phyloP scores from a whole-genome alignment of 345 rosid genomes.

The Excoecaria agallocha region DNA sequence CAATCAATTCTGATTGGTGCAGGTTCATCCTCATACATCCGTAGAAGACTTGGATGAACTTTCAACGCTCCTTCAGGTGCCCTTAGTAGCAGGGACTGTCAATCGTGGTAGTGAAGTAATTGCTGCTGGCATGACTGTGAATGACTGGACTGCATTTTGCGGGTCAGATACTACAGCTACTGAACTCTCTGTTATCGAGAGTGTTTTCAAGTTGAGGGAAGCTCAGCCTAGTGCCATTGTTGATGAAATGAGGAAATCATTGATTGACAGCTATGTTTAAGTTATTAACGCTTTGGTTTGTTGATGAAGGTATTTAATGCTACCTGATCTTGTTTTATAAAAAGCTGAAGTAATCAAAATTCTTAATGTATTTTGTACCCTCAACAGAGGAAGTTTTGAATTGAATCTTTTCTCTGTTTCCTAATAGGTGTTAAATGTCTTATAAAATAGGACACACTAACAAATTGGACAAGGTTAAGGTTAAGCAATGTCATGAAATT shows the following conservation, averaged over 20 bases:
- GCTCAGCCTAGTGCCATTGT: constrained; percentile 80
- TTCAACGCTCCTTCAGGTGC: constrained; percentile 81
- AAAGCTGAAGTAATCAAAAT: background rate
- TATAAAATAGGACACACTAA: too few relatives aligned
- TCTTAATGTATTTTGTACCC: background rate
- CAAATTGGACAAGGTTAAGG: too few relatives aligned
- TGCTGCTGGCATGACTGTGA: constrained; percentile 77
- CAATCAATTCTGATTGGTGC: constrained; percentile 7
- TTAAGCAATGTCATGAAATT: too few relatives aligned
- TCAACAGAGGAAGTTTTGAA: background rate
- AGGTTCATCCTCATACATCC: constrained; percentile 96
- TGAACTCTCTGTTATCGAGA: constrained; percentile 82
- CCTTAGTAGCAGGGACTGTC: constrained; percentile 62
- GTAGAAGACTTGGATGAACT: constrained; percentile 93
- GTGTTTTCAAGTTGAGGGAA: constrained; percentile 88
- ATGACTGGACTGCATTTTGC: constrained; percentile 87
- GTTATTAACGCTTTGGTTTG: background rate
- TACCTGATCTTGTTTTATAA: background rate
- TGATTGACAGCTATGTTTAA: constrained; percentile 76
- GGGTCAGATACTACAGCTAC: constrained; percentile 96
- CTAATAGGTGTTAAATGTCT: background rate
- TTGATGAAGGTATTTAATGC: too few relatives aligned
- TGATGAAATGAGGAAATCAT: constrained; percentile 86
- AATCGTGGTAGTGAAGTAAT: constrained; percentile 90
- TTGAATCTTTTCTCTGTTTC: background rate